Conservation (phyloP, 495 filamentous ascomycete species). For the Neurospora sublineolata region DNA sequence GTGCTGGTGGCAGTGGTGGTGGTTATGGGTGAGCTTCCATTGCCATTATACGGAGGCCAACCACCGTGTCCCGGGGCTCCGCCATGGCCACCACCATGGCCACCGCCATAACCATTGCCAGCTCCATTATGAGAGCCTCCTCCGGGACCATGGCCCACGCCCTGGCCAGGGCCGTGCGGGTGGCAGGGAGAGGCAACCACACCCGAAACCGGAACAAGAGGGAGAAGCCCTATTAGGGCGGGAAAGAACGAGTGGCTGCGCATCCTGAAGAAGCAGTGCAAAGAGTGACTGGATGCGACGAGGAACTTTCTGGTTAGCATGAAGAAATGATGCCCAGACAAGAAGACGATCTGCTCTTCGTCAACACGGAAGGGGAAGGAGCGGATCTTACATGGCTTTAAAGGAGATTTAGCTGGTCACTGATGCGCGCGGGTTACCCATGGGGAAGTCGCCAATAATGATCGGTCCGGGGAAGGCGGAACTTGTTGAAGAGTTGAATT, state of each 20-base stretch:
- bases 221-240: conserved; percentile 4
- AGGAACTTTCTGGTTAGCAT: neutral
- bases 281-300: conserved; percentile 4
- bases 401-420: neutral
- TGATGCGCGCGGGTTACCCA: neutral
- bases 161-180: neutral
- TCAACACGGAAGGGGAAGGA: neutral
- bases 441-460: neutral
- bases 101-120: neutral
- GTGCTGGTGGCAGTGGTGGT: no score
- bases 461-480: neutral
- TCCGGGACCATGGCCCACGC: neutral
- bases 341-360: neutral
- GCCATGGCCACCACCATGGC: neutral
- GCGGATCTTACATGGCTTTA: neutral
- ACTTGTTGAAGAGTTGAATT: neutral
- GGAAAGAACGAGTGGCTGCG: conserved; percentile 7
- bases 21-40: no score
- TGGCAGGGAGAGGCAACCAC: neutral
- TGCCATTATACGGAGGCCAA: neutral
- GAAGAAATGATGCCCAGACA: conserved; percentile 1
- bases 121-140: neutral
- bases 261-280: conserved; percentile 1
- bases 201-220: neutral
- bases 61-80: neutral